Evolutionary conservation across 176 grass and related monocot species (phyloP), one percentile per base, ranked within the genome.

Genomic region (Calamus simplicifolius): DNA sequence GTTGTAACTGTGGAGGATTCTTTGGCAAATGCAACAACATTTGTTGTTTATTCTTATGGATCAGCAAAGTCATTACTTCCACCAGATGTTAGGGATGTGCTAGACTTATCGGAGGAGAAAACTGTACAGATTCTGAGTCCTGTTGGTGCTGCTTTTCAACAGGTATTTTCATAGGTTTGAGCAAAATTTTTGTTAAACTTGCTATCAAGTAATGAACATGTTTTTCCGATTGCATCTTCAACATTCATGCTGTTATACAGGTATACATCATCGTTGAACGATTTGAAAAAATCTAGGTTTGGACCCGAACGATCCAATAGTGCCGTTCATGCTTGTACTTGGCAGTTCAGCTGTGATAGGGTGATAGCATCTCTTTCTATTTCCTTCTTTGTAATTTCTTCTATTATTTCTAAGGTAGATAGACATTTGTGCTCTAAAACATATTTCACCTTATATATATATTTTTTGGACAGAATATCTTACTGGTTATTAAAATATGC

Each of bases 61-160:
- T 75, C 86, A 1, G 76, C 75, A 16, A 97, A 97, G 52, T 87
- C 81, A 15, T 70, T 75, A 12, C 73, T 97, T 63, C 93, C 93
- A 27, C 72, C 86, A 26, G 77, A 97, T 75, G 66, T 85, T 16
- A 85, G 70, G 55, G 84, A 88, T 64, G n/a, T 73, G 27, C 49
- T 97, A 28, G 62, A 80, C 74, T 82, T 78, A 13, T 88, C 93
- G 1, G 93, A 97, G 84, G 87, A 91, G 75, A 97, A 91, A 80
- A 73, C 55, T 72, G 61, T 19, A 54, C 49, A 77, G 64, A 63
- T 88, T 7, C 21, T 88, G 35, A 79, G 56, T 70, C 87, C 93
- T 27, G 51, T 97, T 19, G 78, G 75, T 69, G 19, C 74, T 73
- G 78, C 75, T 59, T 89, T 97, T 73, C 84, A 91, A 64, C 81